Conservation (phyloP, 495 filamentous ascomycete species). For the Annulohypoxylon nitens region DNA sequence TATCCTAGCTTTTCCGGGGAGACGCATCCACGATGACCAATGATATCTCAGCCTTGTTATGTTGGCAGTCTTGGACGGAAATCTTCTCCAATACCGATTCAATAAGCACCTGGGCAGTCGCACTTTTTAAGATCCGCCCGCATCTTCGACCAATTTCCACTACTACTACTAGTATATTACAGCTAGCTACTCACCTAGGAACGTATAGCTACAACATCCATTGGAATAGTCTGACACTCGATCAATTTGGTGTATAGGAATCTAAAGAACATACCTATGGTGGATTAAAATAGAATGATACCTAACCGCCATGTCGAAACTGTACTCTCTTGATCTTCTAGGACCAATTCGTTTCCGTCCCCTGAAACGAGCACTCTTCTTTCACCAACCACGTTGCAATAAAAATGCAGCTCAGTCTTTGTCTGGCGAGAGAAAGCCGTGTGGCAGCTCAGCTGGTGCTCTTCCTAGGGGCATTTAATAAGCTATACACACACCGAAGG, state of each 20-base stretch:
- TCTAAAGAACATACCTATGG: neutral
- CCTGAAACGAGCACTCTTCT: conserved; percentile 21
- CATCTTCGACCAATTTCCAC: conserved; percentile 1
- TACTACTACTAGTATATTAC: neutral
- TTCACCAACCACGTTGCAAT: conserved; percentile 24
- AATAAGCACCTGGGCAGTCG: conserved; percentile 25
- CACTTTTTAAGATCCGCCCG: conserved; percentile 17
- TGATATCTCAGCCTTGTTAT: conserved; percentile 26
- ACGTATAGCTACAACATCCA: neutral
- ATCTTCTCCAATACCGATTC: conserved; percentile 32
- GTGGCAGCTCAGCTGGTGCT: conserved; percentile 13
- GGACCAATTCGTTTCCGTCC: conserved; percentile 22
- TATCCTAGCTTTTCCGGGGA: conserved; percentile 42
- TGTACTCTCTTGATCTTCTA: neutral
- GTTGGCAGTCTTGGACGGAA: conserved; percentile 29
- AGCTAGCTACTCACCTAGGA: neutral
- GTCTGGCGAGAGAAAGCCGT: conserved; percentile 12
- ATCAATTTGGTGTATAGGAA: neutral
- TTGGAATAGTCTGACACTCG: neutral
- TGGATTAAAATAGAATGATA: conserved; percentile 13
- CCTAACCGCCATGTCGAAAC: conserved; percentile 23
- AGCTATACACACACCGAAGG: conserved; percentile 37
- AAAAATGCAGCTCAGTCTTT: conserved; percentile 11
- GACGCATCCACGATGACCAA: conserved; percentile 26
- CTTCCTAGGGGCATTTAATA: neutral